phyloP scores from a whole-genome alignment of 768 basidiomycete species.

The Terana coerulea region DNA sequence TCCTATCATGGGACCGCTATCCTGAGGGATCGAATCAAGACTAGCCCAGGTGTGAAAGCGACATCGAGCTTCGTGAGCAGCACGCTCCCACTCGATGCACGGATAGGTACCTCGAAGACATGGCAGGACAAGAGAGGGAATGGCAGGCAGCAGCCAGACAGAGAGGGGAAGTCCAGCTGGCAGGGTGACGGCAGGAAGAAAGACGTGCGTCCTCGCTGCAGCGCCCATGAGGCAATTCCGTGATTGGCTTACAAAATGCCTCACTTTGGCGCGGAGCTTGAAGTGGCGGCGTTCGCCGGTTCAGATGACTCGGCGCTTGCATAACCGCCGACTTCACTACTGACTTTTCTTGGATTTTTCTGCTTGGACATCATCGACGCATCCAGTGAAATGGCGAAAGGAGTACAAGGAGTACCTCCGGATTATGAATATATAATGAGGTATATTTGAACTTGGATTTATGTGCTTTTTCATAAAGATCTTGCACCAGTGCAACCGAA shows the following conservation, averaged over 20 bases:
- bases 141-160: not conserved
- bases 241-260: slow-evolving; percentile 15
- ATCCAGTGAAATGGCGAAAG: no score
- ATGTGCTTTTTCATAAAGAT: no score
- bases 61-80: slow-evolving; percentile 26
- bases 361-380: no score
- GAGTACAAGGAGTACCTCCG: no score
- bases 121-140: not conserved
- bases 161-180: not conserved
- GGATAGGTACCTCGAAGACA: not conserved
- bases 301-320: no score
- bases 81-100: slow-evolving; percentile 25
- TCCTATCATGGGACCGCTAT: not conserved
- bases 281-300: no score
- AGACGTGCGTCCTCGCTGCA: slow-evolving; percentile 2
- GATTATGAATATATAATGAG: no score
- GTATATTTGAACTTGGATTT: no score
- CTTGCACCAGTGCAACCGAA: no score
- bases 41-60: not conserved
- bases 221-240: slow-evolving; percentile 11
- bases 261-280: slow-evolving; percentile 5
- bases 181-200: slow-evolving; percentile 1
- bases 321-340: no score
- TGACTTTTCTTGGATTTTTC: no score
- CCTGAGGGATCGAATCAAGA: not conserved